Conservation (phyloP, 371 early-diverging fungal species). For the Apophysomyces ossiformis region DNA sequence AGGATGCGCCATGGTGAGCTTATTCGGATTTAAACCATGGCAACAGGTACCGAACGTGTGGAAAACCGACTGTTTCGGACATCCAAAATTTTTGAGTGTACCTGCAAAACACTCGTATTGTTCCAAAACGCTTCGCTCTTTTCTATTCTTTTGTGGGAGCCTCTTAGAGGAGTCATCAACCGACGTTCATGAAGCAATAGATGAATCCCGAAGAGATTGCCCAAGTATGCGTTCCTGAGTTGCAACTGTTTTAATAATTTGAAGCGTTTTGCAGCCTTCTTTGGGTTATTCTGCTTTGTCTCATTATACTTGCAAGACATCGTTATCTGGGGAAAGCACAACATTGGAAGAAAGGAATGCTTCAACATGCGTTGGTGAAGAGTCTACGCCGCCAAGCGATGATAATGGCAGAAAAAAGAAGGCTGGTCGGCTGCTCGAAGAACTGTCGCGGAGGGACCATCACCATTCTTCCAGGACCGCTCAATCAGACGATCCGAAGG, state of each 20-base stretch:
- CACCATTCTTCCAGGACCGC: background rate
- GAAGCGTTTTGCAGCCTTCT: slow-evolving; percentile 15
- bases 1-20: too few relatives aligned
- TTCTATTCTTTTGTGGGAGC: slow-evolving; percentile 18
- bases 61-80: too few relatives aligned
- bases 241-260: background rate
- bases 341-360: background rate
- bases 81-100: too few relatives aligned
- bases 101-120: background rate
- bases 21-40: too few relatives aligned
- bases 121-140: background rate
- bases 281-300: slow-evolving; percentile 21
- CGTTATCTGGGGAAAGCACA: slow-evolving; percentile 11
- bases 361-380: background rate
- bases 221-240: slow-evolving; percentile 19
- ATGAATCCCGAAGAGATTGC: slow-evolving; percentile 44
- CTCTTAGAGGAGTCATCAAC: slow-evolving; percentile 10
- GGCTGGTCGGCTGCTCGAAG: too few relatives aligned
- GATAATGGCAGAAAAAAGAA: background rate
- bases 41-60: too few relatives aligned
- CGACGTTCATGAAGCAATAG: slow-evolving; percentile 43
- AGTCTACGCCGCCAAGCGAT: background rate
- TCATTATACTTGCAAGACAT: slow-evolving; percentile 11
- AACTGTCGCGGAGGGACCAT: background rate
- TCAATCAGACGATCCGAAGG: background rate